Evolutionary conservation across 305 asterid genomes (phyloP).

Genomic region (Fraxinus paxiana): DNA sequence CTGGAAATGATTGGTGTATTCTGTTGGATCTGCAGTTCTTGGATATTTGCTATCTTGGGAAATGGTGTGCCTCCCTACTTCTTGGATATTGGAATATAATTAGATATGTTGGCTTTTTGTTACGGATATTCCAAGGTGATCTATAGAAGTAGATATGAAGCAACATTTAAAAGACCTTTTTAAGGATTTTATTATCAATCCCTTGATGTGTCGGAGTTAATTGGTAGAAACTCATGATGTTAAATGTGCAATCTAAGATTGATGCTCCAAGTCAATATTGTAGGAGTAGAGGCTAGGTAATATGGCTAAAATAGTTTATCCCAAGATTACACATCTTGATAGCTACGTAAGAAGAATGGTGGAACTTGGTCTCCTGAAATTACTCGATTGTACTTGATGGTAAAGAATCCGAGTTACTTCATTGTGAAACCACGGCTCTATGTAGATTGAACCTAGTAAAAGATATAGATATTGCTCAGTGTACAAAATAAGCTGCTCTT

Average conservation of each 20-base stretch:
- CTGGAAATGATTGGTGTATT: neutral
- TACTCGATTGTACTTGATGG: neutral
- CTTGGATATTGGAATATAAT: neutral
- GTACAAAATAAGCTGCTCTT: neutral
- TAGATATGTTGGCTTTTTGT: neutral
- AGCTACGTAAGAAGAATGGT: neutral
- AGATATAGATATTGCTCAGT: neutral
- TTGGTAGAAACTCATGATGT: constrained; percentile 3
- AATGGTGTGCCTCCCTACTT: neutral
- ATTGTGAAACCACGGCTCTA: neutral
- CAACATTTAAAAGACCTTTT: neutral
- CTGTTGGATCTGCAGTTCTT: neutral
- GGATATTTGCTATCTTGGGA: neutral
- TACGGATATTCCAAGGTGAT: neutral
- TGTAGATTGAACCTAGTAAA: neutral
- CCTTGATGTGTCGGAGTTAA: neutral
- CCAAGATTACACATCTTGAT: constrained; percentile 1
- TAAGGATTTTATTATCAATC: neutral
- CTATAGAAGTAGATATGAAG: neutral
- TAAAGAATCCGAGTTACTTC: neutral
- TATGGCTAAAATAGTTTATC: neutral
- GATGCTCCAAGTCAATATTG: neutral
- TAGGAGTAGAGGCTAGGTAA: neutral
- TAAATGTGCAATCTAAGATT: neutral
- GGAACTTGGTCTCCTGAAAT: neutral